Evolutionary conservation across 75 land plant genomes (phyloP), one percentile per base, ranked within the genome.

Genomic region (Sequoiadendron giganteum): DNA sequence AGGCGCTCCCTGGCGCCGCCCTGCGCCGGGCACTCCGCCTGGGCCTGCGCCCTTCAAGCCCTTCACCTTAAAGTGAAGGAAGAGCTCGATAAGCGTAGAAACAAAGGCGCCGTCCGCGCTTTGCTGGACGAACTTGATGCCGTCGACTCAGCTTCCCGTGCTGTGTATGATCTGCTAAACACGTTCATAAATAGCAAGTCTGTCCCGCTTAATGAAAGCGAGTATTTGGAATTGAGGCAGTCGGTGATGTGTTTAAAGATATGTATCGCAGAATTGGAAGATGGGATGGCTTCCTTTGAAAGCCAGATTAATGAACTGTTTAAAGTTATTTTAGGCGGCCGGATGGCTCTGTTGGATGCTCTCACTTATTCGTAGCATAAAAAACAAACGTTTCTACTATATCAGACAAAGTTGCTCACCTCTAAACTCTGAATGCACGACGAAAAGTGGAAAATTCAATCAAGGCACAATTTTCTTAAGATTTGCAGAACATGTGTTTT

Each of bases 21-120:
- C 16, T 49, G 70, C 1, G 47, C 86, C 36, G 61, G 45, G 25
- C 55, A 49, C 73, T 79, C 79, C 56, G 38, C 30, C 80, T 90
- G 89, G 90, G 58, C 86, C 10, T 84, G 21, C 9, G 32, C 88
- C 10, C 39, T 90, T 30, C 38, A 58, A 13, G 18, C 70, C 48
- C 55, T 90, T 45, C 89, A 90, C 47, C 86, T 82, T 42, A 88
- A 73, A n/a, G 91, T 88, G 80, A 90, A 90, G 90, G 91, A 90
- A 52, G 90, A 90, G 49, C 47, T 88, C 9, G 91, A 90, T 19
- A 90, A 68, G 91, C 70, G 75, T 40, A 84, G 55, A 68, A 87
- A 9, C 76, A 90, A 87, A 45, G 78, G 78, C 38, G 47, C 73
- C 9, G 49, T 76, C 10, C 45, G 58, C 25, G 86, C 89, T 32